These are phyloP conservation scores for Nissolia schottii DNA, from an alignment of 306 rosid genomes.

Conservation along the genomic window DNA sequence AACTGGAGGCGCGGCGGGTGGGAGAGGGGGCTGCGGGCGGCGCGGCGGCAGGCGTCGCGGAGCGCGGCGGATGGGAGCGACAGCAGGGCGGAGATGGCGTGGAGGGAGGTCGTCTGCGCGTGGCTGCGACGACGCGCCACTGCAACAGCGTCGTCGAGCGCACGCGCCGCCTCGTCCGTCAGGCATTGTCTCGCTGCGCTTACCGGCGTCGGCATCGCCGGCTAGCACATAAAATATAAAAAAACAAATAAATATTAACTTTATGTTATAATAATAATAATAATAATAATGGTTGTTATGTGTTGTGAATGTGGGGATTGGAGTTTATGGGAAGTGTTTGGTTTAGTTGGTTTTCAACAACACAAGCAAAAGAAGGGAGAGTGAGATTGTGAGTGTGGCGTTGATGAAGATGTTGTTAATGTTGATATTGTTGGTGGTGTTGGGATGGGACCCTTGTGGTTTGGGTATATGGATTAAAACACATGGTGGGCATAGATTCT, in stretches of 20 bases:
- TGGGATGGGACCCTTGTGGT: not conserved
- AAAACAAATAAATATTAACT: not conserved
- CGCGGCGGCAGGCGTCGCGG: constrained; percentile 79
- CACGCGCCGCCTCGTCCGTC: constrained; percentile 87
- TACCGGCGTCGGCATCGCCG: constrained; percentile 99
- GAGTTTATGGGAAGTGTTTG: not conserved
- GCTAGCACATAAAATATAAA: constrained; percentile 46
- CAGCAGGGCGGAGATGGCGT: constrained; percentile 75
- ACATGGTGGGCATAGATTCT: not conserved
- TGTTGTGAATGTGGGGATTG: not conserved
- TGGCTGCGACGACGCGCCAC: constrained; percentile 83
- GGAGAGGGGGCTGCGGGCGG: constrained; percentile 63
- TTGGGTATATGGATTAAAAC: not conserved
- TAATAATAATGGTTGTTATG: not conserved
- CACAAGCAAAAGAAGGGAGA: too few species aligned
- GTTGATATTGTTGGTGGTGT: not conserved
- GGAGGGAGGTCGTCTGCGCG: constrained; percentile 88
- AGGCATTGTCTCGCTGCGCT: constrained; percentile 88
- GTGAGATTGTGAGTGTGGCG: not conserved
- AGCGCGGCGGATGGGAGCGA: constrained; percentile 62
- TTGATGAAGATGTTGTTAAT: not conserved
- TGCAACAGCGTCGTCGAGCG: constrained; percentile 69
- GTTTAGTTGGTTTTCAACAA: too few species aligned
- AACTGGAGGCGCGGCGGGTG: constrained; percentile 74
- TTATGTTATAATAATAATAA: not conserved